Evolutionary conservation across 2,329 filamentous ascomycete genomes (phyloP).

Genomic region (Arthrinium phaeospermum): DNA sequence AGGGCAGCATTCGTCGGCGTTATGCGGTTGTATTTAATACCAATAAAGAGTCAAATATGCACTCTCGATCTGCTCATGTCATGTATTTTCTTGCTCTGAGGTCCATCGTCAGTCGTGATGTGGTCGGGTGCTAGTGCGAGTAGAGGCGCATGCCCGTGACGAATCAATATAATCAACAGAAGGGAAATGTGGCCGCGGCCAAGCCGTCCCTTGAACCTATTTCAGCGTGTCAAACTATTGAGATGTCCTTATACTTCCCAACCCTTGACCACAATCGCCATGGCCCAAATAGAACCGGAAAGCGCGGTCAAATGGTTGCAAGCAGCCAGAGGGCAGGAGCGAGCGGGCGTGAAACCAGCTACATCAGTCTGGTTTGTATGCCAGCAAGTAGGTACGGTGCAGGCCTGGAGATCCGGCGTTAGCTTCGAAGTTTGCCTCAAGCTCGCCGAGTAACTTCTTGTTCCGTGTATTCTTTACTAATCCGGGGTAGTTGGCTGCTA

Average conservation of each 20-base stretch:
- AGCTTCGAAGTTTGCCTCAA: not conserved
- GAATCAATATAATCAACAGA: not conserved
- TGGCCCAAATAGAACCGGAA: not conserved
- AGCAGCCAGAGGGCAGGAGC: not conserved
- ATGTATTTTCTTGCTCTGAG: not conserved
- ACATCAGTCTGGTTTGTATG: not conserved
- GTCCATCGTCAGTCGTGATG: not conserved
- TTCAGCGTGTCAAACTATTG: not conserved
- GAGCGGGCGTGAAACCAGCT: not conserved
- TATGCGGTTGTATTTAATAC: conserved; percentile 15
- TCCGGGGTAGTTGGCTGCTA: not conserved
- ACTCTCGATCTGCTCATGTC: not conserved
- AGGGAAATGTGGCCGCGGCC: not conserved
- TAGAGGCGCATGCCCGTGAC: not conserved
- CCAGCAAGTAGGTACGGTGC: not conserved
- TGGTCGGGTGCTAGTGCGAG: not conserved
- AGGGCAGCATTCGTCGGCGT: conserved; percentile 10
- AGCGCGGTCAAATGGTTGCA: not conserved
- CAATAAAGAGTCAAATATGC: not conserved
- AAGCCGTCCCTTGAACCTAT: not conserved
- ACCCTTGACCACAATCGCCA: not conserved
- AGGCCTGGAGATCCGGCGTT: not conserved
- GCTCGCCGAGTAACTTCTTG: not conserved
- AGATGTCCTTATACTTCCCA: not conserved
- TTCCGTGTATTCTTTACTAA: not conserved